A percentile compares a stretch with the other conserved stretches of the same genome.
These are phyloP conservation scores for Penicillium sp. DNA, from an alignment of 2,329 filamentous ascomycete genomes.

Conservation along the genomic window DNA sequence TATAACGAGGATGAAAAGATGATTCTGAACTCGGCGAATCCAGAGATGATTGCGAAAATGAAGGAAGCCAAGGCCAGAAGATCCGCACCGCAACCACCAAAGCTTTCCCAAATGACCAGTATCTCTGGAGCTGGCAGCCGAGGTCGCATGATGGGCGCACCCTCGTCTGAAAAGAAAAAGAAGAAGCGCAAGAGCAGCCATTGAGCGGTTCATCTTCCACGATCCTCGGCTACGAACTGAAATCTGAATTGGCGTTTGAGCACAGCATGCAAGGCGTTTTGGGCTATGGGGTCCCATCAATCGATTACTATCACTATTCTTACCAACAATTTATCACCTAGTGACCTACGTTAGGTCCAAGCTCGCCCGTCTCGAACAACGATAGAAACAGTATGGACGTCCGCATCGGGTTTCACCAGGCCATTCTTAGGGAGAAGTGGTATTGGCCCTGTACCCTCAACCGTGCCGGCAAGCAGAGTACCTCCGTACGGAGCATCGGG, in stretches of 20 bases:
- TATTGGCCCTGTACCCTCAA: slow-evolving; percentile 10
- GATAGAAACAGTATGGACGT: slow-evolving; percentile 44
- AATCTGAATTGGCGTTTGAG: slow-evolving; percentile 15
- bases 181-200: slow-evolving; percentile 23
- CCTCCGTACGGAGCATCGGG: slow-evolving; percentile 5
- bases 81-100: slow-evolving; percentile 3
- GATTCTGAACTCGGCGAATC: slow-evolving; percentile 1
- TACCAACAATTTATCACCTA: not conserved
- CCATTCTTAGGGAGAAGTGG: slow-evolving; percentile 25
- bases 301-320: not conserved
- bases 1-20: slow-evolving; percentile 5
- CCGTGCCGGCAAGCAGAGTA: not conserved
- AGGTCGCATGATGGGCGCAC: not conserved
- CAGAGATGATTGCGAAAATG: slow-evolving; percentile 10
- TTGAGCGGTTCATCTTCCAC: not conserved
- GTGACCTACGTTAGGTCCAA: slow-evolving; percentile 18
- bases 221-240: not conserved
- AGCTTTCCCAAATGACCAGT: slow-evolving; percentile 26
- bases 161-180: slow-evolving; percentile 13
- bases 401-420: slow-evolving; percentile 31
- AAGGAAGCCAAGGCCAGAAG: slow-evolving; percentile 21
- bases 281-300: slow-evolving; percentile 1
- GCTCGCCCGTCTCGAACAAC: slow-evolving; percentile 19
- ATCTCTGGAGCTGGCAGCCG: slow-evolving; percentile 31
- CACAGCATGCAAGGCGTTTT: slow-evolving; percentile 12